Conservation (phyloP, 2,329 filamentous ascomycete species). For the Pyricularia grisea region DNA sequence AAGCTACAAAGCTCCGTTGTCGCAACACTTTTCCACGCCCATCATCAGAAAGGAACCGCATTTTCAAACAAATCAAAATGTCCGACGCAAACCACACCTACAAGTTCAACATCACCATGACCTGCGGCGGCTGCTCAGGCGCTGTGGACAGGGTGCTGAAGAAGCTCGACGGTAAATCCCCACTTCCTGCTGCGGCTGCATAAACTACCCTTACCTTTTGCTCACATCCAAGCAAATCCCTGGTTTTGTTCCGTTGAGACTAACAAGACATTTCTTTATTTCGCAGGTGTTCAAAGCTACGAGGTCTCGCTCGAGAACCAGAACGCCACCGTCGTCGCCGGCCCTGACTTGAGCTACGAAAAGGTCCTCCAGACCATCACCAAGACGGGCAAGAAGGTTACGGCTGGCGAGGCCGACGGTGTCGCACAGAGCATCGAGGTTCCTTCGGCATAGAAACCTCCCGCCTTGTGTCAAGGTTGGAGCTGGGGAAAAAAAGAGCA, state of each 20-base stretch:
- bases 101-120: constrained; percentile 93
- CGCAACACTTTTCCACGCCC: neutral
- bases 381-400: constrained; percentile 93
- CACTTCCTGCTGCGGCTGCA: neutral
- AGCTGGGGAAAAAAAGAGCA: neutral
- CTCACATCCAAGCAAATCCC: neutral
- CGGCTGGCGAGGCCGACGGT: constrained; percentile 64
- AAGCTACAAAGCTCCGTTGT: neutral
- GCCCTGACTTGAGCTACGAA: constrained; percentile 62
- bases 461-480: neutral
- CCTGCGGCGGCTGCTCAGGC: constrained; percentile 91
- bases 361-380: constrained; percentile 79
- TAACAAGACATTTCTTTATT: constrained; percentile 1
- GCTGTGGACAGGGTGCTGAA: constrained; percentile 86
- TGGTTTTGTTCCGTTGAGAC: neutral
- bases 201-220: neutral
- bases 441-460: constrained; percentile 14
- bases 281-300: constrained; percentile 72
- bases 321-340: constrained; percentile 67
- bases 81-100: constrained; percentile 70
- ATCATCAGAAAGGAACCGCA: neutral
- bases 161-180: constrained; percentile 66
- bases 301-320: constrained; percentile 82
- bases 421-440: constrained; percentile 42
- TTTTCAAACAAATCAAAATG: constrained; percentile 36